Evolutionary conservation across 805 yeast genomes (phyloP).

Genomic region (Ogataea paraovalis): DNA sequence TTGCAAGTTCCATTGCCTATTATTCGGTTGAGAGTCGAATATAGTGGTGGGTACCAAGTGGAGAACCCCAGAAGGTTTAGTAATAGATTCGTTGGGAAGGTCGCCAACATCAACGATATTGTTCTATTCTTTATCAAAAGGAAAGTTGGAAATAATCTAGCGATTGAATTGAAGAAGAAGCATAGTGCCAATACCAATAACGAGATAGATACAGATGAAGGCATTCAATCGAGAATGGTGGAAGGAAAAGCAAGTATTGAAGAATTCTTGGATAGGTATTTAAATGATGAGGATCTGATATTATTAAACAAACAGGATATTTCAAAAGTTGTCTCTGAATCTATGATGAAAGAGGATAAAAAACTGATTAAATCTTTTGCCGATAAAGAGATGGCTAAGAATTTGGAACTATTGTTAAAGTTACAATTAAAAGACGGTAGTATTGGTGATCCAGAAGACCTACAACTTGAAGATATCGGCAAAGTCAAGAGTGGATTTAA

Average conservation of each 20-base stretch:
- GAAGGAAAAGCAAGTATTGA: constrained; percentile 26
- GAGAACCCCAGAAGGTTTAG: constrained; percentile 89
- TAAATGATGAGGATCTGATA: constrained; percentile 60
- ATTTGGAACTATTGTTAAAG: constrained; percentile 45
- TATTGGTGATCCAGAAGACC: constrained; percentile 32
- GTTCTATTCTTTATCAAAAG: constrained; percentile 59
- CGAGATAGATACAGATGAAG: constrained; percentile 22
- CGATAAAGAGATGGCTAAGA: constrained; percentile 49
- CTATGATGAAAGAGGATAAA: constrained; percentile 82
- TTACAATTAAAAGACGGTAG: constrained; percentile 29
- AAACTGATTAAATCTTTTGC: constrained; percentile 62
- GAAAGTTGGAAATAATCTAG: constrained; percentile 13
- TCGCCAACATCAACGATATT: constrained; percentile 89
- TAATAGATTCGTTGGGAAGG: constrained; percentile 81
- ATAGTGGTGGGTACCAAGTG: constrained; percentile 85
- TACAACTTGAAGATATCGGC: constrained; percentile 8
- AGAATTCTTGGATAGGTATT: constrained; percentile 56
- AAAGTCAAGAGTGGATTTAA: constrained; percentile 28
- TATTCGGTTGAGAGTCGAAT: constrained; percentile 79
- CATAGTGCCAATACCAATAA: constrained; percentile 26
- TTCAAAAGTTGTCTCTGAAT: constrained; percentile 64
- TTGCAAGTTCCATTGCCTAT: constrained; percentile 67
- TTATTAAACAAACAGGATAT: constrained; percentile 74
- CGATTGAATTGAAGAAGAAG: constrained; percentile 12
- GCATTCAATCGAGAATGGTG: constrained; percentile 19